Percentiles rank a stretch among this genome's conserved stretches.
Conservation (phyloP, 805 yeast species). For the Wickerhamomyces chaumierensis region DNA sequence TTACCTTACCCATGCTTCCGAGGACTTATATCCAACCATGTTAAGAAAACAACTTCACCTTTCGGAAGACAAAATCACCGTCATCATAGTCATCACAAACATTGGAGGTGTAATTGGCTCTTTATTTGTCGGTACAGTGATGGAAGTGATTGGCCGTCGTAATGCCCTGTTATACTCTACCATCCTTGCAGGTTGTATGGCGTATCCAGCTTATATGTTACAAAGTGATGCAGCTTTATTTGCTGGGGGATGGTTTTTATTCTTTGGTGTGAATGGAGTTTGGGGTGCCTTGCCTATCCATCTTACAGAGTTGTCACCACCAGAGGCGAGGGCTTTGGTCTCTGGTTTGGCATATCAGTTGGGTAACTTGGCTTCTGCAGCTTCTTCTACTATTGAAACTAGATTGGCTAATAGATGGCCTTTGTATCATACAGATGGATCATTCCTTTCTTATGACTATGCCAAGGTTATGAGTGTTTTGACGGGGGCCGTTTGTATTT, state of each 20-base stretch:
- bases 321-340: constrained; percentile 50
- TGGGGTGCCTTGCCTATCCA: constrained; percentile 68
- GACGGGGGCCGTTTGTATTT: constrained; percentile 58
- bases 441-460: constrained; percentile 30
- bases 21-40: constrained; percentile 62
- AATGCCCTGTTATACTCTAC: constrained; percentile 40
- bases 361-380: constrained; percentile 64
- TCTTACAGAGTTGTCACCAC: constrained; percentile 55
- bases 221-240: constrained; percentile 28
- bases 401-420: constrained; percentile 54
- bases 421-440: constrained; percentile 23
- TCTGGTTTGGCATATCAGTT: constrained; percentile 58
- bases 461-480: constrained; percentile 63
- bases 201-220: constrained; percentile 47
- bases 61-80: constrained; percentile 38
- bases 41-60: constrained; percentile 41
- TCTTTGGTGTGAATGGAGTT: constrained; percentile 57
- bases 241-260: constrained; percentile 56
- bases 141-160: constrained; percentile 56
- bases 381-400: constrained; percentile 62
- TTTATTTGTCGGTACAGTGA: constrained; percentile 39
- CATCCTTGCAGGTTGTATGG: constrained; percentile 44
- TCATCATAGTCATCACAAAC: constrained; percentile 50
- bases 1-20: constrained; percentile 65
- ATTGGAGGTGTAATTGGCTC: constrained; percentile 63